Percentiles rank a stretch among this genome's conserved stretches.
These are phyloP conservation scores for Aspergillus puulaauensis DNA, from an alignment of 2,329 filamentous ascomycete species.

Conservation along the genomic window DNA sequence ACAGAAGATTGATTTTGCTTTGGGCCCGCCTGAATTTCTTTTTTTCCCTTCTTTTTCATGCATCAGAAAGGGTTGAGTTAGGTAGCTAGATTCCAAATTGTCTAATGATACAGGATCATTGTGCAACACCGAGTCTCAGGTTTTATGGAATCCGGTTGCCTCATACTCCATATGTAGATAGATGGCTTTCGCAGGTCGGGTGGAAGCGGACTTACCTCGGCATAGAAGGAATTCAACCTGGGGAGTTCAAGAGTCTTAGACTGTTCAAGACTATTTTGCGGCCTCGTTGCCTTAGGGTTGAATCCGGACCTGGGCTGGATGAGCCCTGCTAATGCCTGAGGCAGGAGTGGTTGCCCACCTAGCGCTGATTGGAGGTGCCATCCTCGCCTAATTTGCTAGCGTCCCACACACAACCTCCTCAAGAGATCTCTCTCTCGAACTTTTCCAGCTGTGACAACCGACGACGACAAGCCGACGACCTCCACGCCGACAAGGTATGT, in stretches of 20 bases:
- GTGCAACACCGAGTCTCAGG: background rate
- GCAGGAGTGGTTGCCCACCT: background rate
- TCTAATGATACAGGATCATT: background rate
- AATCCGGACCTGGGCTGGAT: background rate
- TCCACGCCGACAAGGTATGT: conserved; percentile 47
- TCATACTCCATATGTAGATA: too few relatives aligned
- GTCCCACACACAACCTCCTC: conserved; percentile 43
- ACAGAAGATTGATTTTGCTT: conserved; percentile 5
- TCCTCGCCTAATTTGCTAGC: conserved; percentile 43
- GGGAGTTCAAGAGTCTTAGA: background rate
- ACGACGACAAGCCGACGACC: conserved; percentile 44
- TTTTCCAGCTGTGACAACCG: conserved; percentile 37
- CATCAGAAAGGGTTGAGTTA: background rate
- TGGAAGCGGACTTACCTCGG: too few relatives aligned
- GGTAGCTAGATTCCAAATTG: background rate
- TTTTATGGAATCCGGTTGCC: background rate
- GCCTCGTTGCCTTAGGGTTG: conserved; percentile 15
- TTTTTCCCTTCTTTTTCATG: background rate
- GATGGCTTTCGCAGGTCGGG: too few relatives aligned
- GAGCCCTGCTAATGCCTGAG: conserved; percentile 11
- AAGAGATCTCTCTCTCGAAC: conserved; percentile 33
- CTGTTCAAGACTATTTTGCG: background rate
- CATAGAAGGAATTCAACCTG: background rate
- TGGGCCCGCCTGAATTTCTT: background rate
- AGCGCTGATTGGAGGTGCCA: conserved; percentile 23